These are phyloP conservation scores for Candida gigantensis DNA, from an alignment of 1,139 yeast species.

Conservation along the genomic window DNA sequence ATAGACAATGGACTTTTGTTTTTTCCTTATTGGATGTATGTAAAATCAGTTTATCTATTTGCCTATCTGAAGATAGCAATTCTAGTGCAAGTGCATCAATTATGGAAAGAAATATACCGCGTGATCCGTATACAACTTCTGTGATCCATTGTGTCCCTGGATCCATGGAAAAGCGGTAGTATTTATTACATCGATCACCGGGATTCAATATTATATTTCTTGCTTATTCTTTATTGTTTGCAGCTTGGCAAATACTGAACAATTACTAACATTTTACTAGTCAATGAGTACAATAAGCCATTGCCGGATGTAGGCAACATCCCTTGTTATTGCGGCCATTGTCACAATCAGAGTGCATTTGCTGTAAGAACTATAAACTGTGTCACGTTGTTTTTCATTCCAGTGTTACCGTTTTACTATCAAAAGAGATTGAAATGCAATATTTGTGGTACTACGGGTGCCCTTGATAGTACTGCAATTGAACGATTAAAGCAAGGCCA, in stretches of 20 bases:
- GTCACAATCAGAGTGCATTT: slow-evolving; percentile 49
- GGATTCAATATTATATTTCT: too few species aligned
- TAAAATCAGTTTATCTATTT: slow-evolving; percentile 8
- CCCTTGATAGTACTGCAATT: slow-evolving; percentile 31
- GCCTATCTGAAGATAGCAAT: background rate
- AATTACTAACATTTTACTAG: slow-evolving; percentile 15
- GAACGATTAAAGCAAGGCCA: slow-evolving; percentile 40
- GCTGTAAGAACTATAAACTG: slow-evolving; percentile 44
- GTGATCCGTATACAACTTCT: too few species aligned
- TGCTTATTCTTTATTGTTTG: too few species aligned
- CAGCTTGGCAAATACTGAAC: too few species aligned
- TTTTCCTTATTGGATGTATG: slow-evolving; percentile 35
- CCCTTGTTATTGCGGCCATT: slow-evolving; percentile 38
- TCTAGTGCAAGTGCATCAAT: too few species aligned
- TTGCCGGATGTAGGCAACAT: slow-evolving; percentile 29
- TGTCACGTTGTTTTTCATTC: slow-evolving; percentile 48
- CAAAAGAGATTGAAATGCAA: slow-evolving; percentile 41
- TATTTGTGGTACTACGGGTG: slow-evolving; percentile 48
- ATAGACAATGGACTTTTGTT: slow-evolving; percentile 28
- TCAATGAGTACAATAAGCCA: slow-evolving; percentile 33
- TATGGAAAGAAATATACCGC: too few species aligned
- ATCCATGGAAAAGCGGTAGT: too few species aligned
- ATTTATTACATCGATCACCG: too few species aligned
- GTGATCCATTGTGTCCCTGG: too few species aligned
- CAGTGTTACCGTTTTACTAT: slow-evolving; percentile 45